A percentile compares a stretch with the other conserved stretches of the same genome.
phyloP scores from a whole-genome alignment of 192 early-diverging fungal genomes.

The Hyaloraphidium curvatum region DNA sequence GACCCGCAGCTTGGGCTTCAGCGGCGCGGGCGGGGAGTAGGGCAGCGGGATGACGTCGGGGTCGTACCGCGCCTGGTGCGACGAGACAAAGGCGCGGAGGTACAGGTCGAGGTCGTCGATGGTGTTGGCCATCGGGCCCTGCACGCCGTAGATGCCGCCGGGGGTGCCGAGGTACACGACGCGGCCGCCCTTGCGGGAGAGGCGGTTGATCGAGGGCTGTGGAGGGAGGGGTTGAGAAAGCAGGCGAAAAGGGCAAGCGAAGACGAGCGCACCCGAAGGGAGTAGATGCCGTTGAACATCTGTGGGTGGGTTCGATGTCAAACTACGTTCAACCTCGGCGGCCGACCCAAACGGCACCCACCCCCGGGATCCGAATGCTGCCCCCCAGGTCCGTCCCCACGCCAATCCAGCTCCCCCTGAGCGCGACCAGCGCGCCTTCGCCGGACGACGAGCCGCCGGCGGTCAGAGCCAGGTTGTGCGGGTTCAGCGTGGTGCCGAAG shows the following conservation, averaged over 20 bases:
- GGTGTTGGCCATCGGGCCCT: background rate
- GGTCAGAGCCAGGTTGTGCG: background rate
- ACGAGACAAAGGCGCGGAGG: background rate
- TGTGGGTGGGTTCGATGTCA: background rate
- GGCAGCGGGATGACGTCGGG: background rate
- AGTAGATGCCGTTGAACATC: too few species aligned
- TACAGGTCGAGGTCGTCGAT: background rate
- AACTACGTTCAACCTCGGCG: background rate
- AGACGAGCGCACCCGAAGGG: too few species aligned
- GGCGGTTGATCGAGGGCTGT: background rate
- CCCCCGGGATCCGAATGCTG: background rate
- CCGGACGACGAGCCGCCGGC: slow-evolving; percentile 2
- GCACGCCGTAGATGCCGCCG: background rate
- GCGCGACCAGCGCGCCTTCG: background rate
- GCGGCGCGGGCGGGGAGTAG: background rate
- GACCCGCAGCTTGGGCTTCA: background rate
- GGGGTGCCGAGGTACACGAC: background rate
- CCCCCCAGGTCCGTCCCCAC: slow-evolving; percentile 4
- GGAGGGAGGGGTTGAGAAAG: background rate
- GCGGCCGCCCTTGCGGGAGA: background rate
- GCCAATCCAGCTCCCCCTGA: background rate
- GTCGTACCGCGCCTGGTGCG: too few species aligned
- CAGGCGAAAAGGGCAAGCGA: too few species aligned
- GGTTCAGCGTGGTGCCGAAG: background rate
- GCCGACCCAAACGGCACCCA: background rate